Percentiles rank a stretch among this genome's conserved stretches.
These are phyloP conservation scores for Croton setiger DNA, from an alignment of 441 rosid species.

Conservation along the genomic window DNA sequence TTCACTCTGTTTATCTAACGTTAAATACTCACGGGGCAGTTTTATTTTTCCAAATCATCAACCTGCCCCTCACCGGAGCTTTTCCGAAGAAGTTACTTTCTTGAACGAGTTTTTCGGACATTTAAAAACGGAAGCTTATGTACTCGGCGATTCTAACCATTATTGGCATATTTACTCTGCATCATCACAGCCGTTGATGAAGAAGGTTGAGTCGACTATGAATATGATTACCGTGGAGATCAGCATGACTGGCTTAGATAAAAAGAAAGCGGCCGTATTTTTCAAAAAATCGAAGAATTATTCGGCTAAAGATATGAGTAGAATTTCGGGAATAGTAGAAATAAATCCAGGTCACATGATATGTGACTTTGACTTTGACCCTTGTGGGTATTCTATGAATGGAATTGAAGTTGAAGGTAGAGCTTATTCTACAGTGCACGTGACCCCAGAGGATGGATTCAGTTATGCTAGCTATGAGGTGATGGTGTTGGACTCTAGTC, in stretches of 20 bases:
- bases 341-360: conserved; percentile 58
- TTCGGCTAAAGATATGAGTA: conserved; percentile 48
- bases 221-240: conserved; percentile 50
- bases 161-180: conserved; percentile 75
- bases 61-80: conserved; percentile 76
- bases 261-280: conserved; percentile 49
- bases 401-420: conserved; percentile 68
- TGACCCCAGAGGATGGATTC: conserved; percentile 85
- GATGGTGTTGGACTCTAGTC: conserved; percentile 43
- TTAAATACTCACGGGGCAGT: conserved; percentile 70
- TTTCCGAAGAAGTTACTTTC: conserved; percentile 59
- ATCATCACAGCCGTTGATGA: conserved; percentile 1
- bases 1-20: conserved; percentile 43
- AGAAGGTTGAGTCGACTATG: conserved; percentile 5
- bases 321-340: conserved; percentile 44
- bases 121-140: conserved; percentile 47
- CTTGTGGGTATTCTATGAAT: conserved; percentile 93
- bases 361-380: conserved; percentile 83
- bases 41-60: conserved; percentile 74
- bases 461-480: conserved; percentile 91
- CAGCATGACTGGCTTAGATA: conserved; percentile 84
- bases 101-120: conserved; percentile 40
- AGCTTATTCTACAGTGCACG: conserved; percentile 80
- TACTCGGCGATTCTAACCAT: conserved; percentile 53
- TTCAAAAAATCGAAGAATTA: conserved; percentile 36